phyloP scores from a whole-genome alignment of 2,329 filamentous ascomycete species.

The Aspergillus arachidicola region DNA sequence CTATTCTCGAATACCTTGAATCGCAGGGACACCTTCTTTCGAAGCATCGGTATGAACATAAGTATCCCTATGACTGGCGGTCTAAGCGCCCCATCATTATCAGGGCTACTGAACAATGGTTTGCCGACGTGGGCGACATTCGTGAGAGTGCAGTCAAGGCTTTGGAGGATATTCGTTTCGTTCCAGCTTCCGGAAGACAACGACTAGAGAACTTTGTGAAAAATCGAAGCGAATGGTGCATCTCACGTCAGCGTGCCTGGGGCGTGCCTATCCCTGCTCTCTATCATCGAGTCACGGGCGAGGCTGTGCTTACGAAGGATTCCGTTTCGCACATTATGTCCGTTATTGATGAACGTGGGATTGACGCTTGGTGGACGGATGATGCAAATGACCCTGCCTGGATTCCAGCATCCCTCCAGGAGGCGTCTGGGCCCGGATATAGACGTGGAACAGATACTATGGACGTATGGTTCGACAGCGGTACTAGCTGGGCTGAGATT shows the following conservation, averaged over 20 bases:
- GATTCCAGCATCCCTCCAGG: slow-evolving; percentile 67
- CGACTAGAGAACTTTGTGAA: slow-evolving; percentile 84
- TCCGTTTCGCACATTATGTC: slow-evolving; percentile 83
- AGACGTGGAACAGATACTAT: slow-evolving; percentile 88
- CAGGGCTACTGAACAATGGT: slow-evolving; percentile 95
- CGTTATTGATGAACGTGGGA: slow-evolving; percentile 74
- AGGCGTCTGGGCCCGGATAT: slow-evolving; percentile 53
- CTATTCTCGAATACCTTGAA: slow-evolving; percentile 70
- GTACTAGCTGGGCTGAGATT: slow-evolving; percentile 79
- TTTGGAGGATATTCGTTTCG: slow-evolving; percentile 72
- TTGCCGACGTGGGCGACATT: slow-evolving; percentile 85
- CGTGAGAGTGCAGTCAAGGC: slow-evolving; percentile 72
- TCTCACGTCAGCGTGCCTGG: slow-evolving; percentile 94
- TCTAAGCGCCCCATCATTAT: slow-evolving; percentile 92
- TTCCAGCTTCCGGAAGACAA: slow-evolving; percentile 72
- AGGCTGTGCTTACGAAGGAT: slow-evolving; percentile 76
- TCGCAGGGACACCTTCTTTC: slow-evolving; percentile 64
- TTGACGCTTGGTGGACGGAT: slow-evolving; percentile 96
- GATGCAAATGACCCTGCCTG: slow-evolving; percentile 72
- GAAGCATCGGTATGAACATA: slow-evolving; percentile 76
- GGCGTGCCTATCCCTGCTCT: slow-evolving; percentile 93
- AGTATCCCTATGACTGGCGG: slow-evolving; percentile 97
- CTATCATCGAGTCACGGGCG: slow-evolving; percentile 68
- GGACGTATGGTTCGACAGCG: slow-evolving; percentile 99
- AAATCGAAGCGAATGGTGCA: slow-evolving; percentile 94